These are phyloP conservation scores for Spizellomyces punctatus DNA, from an alignment of 192 early-diverging fungal genomes.

Conservation along the genomic window DNA sequence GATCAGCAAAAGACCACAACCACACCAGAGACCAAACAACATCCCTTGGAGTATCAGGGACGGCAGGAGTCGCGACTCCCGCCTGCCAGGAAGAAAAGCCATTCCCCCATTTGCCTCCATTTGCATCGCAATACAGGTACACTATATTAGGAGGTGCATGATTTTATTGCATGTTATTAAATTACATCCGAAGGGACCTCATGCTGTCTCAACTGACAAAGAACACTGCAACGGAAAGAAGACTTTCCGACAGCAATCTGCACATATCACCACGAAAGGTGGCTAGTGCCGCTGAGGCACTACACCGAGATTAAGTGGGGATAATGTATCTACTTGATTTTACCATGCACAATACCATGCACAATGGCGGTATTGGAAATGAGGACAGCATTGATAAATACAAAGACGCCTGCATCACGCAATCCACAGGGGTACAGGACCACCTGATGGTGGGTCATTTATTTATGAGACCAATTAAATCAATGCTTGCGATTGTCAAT, in stretches of 20 bases:
- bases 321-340: no score
- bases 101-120: conserved; percentile 57
- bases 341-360: no score
- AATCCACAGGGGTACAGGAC: no score
- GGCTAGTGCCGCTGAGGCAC: no score
- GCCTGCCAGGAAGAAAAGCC: conserved; percentile 26
- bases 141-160: no score
- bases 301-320: no score
- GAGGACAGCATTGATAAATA: no score
- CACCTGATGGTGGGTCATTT: no score
- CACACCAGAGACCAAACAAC: background rate
- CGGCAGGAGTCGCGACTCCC: background rate
- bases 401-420: no score
- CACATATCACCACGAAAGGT: no score
- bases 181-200: conserved; percentile 22
- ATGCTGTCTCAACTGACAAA: conserved; percentile 32
- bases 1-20: background rate
- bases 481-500: conserved; percentile 30
- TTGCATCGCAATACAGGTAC: conserved; percentile 50
- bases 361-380: no score
- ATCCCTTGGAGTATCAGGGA: background rate
- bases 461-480: background rate
- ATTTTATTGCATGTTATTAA: no score
- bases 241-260: background rate
- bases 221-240: background rate